Percentiles rank a stretch among this genome's conserved stretches.
phyloP scores from a whole-genome alignment of 371 early-diverging fungal species.

The Catenaria anguillulae region DNA sequence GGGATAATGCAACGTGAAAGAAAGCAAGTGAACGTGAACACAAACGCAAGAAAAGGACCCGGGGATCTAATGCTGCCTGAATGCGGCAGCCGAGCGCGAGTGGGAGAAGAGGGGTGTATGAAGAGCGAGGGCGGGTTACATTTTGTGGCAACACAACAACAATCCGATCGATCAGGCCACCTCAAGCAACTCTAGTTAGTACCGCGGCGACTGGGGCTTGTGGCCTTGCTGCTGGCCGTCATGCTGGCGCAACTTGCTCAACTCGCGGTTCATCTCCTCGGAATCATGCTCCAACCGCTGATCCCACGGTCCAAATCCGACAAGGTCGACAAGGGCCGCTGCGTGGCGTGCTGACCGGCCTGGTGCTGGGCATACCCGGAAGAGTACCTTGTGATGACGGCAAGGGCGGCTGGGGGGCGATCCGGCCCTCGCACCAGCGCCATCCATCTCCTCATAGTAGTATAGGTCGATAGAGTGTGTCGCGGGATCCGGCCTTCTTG shows the following conservation, averaged over 20 bases:
- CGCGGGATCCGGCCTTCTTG: conserved; percentile 1
- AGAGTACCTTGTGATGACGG: neutral
- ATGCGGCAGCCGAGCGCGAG: too few relatives aligned
- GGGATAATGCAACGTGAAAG: too few relatives aligned
- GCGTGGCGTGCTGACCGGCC: neutral
- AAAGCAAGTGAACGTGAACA: too few relatives aligned
- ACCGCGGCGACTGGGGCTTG: too few relatives aligned
- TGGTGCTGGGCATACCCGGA: neutral
- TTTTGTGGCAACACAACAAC: too few relatives aligned
- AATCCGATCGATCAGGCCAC: too few relatives aligned
- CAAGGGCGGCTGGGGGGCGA: neutral
- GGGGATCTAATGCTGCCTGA: too few relatives aligned
- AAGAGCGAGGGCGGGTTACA: too few relatives aligned
- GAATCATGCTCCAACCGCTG: neutral
- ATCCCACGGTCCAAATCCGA: neutral
- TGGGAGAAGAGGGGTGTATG: too few relatives aligned
- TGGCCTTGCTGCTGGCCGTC: too few relatives aligned
- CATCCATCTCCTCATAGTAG: neutral
- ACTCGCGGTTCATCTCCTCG: neutral
- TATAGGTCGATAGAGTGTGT: conserved; percentile 1
- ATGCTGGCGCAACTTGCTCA: neutral
- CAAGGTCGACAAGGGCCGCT: neutral
- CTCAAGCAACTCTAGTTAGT: too few relatives aligned
- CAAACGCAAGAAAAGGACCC: too few relatives aligned
- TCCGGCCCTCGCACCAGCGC: neutral